Conservation (phyloP, 2,329 filamentous ascomycete species). For the Aspergillus quadrilineatus region DNA sequence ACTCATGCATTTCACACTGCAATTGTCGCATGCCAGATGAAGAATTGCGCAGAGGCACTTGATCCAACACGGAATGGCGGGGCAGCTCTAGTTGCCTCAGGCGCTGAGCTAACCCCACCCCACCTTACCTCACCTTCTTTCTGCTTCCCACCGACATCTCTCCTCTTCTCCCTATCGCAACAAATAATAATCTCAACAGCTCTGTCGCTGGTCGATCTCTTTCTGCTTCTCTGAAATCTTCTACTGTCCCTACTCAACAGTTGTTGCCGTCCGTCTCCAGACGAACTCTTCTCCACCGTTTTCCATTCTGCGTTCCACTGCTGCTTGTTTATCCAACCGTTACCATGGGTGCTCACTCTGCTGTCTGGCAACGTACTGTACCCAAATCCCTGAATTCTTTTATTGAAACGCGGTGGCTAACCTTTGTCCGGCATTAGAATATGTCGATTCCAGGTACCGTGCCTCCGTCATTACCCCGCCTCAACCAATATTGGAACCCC, state of each 20-base stretch:
- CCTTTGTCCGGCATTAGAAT: conserved; percentile 44
- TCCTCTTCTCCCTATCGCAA: conserved; percentile 11
- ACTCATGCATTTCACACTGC: background rate
- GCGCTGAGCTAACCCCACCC: conserved; percentile 19
- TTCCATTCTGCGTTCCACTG: conserved; percentile 14
- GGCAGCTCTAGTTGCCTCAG: background rate
- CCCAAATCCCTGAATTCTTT: background rate
- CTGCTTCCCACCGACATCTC: conserved; percentile 11
- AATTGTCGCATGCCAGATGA: background rate
- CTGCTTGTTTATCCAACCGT: conserved; percentile 21
- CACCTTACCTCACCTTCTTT: conserved; percentile 21
- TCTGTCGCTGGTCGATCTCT: conserved; percentile 9
- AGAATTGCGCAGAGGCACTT: conserved; percentile 1
- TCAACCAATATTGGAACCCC: conserved; percentile 12
- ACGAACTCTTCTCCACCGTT: conserved; percentile 2
- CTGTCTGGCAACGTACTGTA: conserved; percentile 37
- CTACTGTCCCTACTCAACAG: conserved; percentile 9
- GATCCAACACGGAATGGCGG: conserved; percentile 5
- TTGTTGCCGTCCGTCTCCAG: background rate
- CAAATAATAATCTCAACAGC: conserved; percentile 12
- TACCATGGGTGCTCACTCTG: conserved; percentile 39
- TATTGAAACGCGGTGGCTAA: background rate
- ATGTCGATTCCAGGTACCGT: conserved; percentile 62
- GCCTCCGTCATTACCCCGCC: conserved; percentile 13
- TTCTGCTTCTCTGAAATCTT: conserved; percentile 1